Evolutionary conservation across 2,329 filamentous ascomycete species (phyloP), one percentile per base, ranked within the genome.

Genomic region (Periconia digitata): DNA sequence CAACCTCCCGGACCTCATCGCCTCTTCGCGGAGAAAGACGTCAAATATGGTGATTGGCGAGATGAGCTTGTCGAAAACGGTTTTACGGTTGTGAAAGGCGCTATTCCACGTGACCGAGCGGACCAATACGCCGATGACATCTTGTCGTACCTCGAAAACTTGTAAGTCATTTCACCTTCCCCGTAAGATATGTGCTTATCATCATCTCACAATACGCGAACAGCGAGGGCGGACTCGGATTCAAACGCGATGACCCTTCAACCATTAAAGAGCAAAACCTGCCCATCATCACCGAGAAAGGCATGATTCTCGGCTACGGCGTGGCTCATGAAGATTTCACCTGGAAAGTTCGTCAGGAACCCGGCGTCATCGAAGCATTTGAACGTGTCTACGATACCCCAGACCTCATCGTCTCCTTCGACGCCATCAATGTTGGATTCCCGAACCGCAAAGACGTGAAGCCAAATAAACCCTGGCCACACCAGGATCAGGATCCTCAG

Each of bases 291-390:
- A n/a, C n/a, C n/a, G n/a, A n/a, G n/a, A n/a, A n/a, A n/a, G n/a
- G n/a, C n/a, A n/a, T n/a, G n/a, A n/a, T n/a, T n/a, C n/a, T n/a
- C n/a, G n/a, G n/a, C n/a, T n/a, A n/a, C n/a, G n/a, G n/a, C n/a
- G n/a, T n/a, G n/a, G n/a, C n/a, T n/a, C 73, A 76, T 51, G 74
- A 76, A 54, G 65, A 66, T 29, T 74, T 73, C 44, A 66, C 73
- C 42, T 76, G 74, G 73, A 69, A 67, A 16, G 63, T 65, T 3
- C 60, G 50, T 34, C 71, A 60, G 20, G 72, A 76, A 50, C 72
- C 71, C 0, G 67, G 62, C 8, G 64, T 76, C 1, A n/a, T 75
- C 13, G 67, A 69, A 4, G 56, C 63, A 3, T 73, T 72, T 39
- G 56, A 51, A 8, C 62, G 55, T 16, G 53, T 74, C 15, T 74